Conservation (phyloP, 306 rosid species). For the Sechiopsis laciniata region DNA sequence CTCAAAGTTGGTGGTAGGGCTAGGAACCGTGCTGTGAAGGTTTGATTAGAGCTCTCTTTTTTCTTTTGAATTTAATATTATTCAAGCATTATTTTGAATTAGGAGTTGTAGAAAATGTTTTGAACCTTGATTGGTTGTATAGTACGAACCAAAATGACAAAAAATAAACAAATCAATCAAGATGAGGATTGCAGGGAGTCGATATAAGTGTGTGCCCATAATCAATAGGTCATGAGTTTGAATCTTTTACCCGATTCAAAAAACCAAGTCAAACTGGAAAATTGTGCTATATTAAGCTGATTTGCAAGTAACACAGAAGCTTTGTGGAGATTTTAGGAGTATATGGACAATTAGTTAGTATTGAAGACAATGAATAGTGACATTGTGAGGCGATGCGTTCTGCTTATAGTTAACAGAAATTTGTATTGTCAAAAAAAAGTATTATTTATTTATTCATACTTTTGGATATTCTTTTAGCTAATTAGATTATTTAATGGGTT, state of each 20-base stretch:
- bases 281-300: neutral
- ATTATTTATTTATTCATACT: no score
- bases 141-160: neutral
- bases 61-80: slow-evolving; percentile 9
- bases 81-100: neutral
- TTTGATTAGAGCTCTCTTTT: slow-evolving; percentile 7
- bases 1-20: neutral
- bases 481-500: no score
- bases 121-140: slow-evolving; percentile 2
- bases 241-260: no score
- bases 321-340: neutral
- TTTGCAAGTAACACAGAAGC: slow-evolving; percentile 1
- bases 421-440: no score
- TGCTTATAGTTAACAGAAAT: no score
- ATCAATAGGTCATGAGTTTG: no score
- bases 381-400: no score
- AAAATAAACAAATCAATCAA: neutral
- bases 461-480: no score
- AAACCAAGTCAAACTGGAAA: neutral
- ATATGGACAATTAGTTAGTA: no score
- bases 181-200: neutral
- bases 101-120: slow-evolving; percentile 3
- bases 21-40: neutral
- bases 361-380: no score
- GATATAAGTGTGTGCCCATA: no score